Base-by-base conservation (phyloP, 1,139 yeast genomes). In the Zygoascus meyerae region DNA sequence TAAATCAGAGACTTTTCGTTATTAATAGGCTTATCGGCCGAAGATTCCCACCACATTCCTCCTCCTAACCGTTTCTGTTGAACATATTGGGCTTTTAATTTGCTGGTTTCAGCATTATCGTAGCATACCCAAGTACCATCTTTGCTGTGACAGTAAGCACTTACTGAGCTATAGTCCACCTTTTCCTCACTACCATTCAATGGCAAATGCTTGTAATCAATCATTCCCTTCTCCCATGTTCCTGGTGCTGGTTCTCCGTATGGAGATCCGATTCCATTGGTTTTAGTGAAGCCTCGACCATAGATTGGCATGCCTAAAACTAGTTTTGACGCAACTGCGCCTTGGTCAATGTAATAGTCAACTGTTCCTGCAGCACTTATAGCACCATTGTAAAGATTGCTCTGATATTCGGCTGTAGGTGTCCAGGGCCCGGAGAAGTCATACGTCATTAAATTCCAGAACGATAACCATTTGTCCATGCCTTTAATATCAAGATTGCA, bases 1-100 rank as follows among this genome's bases (percentile, higher is more conserved):
- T 53, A 53, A 10, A 66, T 55, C 18, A 65, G 48, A 2, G 65
- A 62, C 26, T 58, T 47, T 7, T 52, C 51, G 33, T 60, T 50
- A 8, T 40, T 42, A 5, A 50, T 52, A 0, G 68, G 56, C 17
- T 48, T 51, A 58, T 87, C 95, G 0, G 95, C 95, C 47, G 82
- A 73, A 0, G 95, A 83, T 58, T 89, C 96, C 97, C 97, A 92
- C 83, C 87, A 89, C 80, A 92, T 81, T 0, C 86, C 95, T 1
- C 97, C 97, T 0, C 83, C 95, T 8, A 87, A 68, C 0, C 68
- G 58, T 5, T 70, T 67, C 40, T 65, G 58, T 26, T 54, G 56
- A 7, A 82, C 78, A 56, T 78, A 89, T 29, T 68, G 59, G 0
- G 89, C 90, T 61, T 92, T 92, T 26, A 62, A 59, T 8, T 64